Evolutionary conservation across 2,329 filamentous ascomycete species (phyloP).

Genomic region (Didymella segeticola): DNA sequence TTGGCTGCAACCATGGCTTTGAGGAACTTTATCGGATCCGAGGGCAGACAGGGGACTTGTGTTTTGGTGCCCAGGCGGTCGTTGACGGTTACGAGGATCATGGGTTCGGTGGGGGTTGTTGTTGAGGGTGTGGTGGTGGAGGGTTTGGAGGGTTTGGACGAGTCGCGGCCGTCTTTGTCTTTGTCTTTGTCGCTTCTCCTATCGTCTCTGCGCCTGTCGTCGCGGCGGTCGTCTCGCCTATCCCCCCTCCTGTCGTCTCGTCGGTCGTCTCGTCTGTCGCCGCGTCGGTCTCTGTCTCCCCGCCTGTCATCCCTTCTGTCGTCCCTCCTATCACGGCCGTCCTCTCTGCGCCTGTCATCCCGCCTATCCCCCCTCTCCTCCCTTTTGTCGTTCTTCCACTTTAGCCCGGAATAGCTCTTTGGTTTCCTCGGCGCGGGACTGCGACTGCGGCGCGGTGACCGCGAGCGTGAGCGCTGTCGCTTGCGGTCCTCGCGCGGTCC

Average conservation of each 20-base stretch:
- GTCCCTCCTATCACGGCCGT: slow-evolving; percentile 8
- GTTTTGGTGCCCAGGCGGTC: slow-evolving; percentile 97
- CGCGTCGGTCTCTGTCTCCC: background rate
- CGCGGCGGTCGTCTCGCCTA: background rate
- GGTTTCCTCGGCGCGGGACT: slow-evolving; percentile 28
- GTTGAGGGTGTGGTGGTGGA: slow-evolving; percentile 33
- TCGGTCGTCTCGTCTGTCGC: background rate
- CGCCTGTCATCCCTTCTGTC: slow-evolving; percentile 7
- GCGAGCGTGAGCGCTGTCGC: slow-evolving; percentile 36
- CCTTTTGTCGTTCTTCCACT: slow-evolving; percentile 59
- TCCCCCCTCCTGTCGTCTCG: background rate
- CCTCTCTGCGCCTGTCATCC: slow-evolving; percentile 20
- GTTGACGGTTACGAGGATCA: slow-evolving; percentile 95
- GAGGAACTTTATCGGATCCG: slow-evolving; percentile 83
- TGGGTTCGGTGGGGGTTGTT: slow-evolving; percentile 67
- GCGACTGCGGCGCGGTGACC: slow-evolving; percentile 37
- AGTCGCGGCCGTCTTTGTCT: slow-evolving; percentile 10
- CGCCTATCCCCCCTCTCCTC: slow-evolving; percentile 49
- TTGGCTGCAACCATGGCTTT: slow-evolving; percentile 90
- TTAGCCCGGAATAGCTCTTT: slow-evolving; percentile 60
- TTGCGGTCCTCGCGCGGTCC: background rate
- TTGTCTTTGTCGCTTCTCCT: slow-evolving; percentile 2
- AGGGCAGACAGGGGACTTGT: slow-evolving; percentile 85
- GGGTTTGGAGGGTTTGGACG: no score
- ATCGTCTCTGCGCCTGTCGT: slow-evolving; percentile 22